Conservation (phyloP, 441 rosid species). For the Populus hybrid region DNA sequence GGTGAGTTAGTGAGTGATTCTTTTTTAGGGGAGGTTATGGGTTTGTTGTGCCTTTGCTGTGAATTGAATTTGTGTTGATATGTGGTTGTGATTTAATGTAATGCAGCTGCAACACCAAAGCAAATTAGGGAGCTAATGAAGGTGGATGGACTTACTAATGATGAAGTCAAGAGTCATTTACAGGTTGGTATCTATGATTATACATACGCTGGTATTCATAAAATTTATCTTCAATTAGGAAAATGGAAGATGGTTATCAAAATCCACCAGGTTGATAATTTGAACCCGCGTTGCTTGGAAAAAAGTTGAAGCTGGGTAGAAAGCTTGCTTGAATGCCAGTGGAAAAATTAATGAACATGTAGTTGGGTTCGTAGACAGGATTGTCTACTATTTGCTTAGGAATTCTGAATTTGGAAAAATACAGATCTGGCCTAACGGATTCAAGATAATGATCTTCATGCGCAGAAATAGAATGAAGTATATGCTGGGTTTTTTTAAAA, state of each 20-base stretch:
- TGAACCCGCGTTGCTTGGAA: not conserved
- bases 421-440: not conserved
- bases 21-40: not conserved
- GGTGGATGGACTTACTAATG: conserved; percentile 90
- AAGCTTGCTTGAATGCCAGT: not conserved
- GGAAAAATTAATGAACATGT: not conserved
- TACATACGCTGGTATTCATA: not conserved
- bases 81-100: not conserved
- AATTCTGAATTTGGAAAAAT: not conserved
- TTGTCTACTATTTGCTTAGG: not conserved
- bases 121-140: conserved; percentile 93
- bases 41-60: not conserved
- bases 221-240: not conserved
- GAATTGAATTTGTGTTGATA: not conserved
- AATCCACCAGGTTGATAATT: not conserved
- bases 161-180: conserved; percentile 98
- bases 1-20: conserved; percentile 28
- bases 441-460: not conserved
- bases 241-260: not conserved
- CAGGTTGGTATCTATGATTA: conserved; percentile 46
- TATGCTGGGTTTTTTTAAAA: no score
- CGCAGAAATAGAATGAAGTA: not conserved
- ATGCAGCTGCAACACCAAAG: conserved; percentile 86
- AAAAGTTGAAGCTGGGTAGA: not conserved
- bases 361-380: not conserved